Percentiles rank a stretch among this genome's conserved stretches.
Evolutionary conservation across 305 asterid species (phyloP).

Genomic region (Fraxinus ornus): DNA sequence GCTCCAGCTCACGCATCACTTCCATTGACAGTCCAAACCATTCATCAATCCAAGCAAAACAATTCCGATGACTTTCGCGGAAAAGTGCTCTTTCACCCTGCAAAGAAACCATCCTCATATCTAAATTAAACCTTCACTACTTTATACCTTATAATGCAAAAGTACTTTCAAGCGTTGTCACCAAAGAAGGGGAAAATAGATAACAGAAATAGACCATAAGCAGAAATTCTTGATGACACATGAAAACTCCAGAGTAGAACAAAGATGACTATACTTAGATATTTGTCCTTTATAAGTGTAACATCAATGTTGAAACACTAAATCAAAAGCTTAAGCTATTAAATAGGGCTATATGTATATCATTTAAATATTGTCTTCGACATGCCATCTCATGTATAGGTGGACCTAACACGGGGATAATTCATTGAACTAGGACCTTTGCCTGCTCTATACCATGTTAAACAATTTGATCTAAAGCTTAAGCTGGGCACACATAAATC

Average conservation of each 20-base stretch:
- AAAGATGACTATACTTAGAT: not conserved
- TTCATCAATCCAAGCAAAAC: constrained; percentile 83
- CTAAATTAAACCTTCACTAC: not conserved
- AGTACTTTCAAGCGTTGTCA: not conserved
- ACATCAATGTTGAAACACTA: not conserved
- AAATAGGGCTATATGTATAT: not conserved
- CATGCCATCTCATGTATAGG: not conserved
- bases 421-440: not conserved
- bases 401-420: not conserved
- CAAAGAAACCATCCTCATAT: constrained; percentile 6
- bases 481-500: not conserved
- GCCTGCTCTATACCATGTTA: not conserved
- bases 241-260: not conserved
- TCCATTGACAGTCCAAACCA: constrained; percentile 74
- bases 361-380: not conserved
- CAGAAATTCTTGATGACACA: not conserved
- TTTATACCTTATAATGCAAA: not conserved
- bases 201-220: not conserved
- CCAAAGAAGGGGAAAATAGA: not conserved
- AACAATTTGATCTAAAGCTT: not conserved
- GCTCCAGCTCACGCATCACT: constrained; percentile 77
- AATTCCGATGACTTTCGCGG: constrained; percentile 75
- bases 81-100: constrained; percentile 92
- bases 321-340: not conserved
- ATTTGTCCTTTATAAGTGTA: not conserved